Evolutionary conservation across 345 rosid species (phyloP).

Genomic region (Ceriops decandra): DNA sequence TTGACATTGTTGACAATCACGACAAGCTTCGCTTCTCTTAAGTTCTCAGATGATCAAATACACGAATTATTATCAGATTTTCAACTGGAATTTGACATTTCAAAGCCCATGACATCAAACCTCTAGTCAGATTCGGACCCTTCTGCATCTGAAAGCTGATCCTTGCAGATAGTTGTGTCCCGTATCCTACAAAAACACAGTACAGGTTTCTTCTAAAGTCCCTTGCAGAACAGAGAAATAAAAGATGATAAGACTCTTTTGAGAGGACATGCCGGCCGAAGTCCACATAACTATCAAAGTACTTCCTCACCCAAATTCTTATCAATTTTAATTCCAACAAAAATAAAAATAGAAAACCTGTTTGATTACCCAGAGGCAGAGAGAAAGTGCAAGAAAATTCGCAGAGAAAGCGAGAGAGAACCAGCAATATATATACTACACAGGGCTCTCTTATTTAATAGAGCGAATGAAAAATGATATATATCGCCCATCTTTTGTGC

Average conservation of each 20-base stretch:
- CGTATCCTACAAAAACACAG: background rate
- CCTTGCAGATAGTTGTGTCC: conserved; percentile 18
- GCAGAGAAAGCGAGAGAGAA: conserved; percentile 24
- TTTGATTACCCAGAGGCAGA: conserved; percentile 30
- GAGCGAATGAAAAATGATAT: conserved; percentile 22
- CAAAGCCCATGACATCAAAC: conserved; percentile 16
- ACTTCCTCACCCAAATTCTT: conserved; percentile 15
- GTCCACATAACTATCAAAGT: background rate
- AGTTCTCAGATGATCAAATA: background rate
- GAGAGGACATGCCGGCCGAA: conserved; percentile 8
- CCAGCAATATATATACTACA: conserved; percentile 4
- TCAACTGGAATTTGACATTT: conserved; percentile 35
- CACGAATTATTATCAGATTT: conserved; percentile 18
- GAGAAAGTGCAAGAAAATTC: conserved; percentile 32
- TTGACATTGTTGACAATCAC: conserved; percentile 5
- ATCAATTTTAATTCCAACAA: background rate
- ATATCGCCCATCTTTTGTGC: conserved; percentile 20
- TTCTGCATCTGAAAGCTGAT: conserved; percentile 7
- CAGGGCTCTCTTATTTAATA: conserved; percentile 14
- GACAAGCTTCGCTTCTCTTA: conserved; percentile 13
- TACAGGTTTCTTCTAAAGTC: background rate
- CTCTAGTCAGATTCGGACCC: background rate
- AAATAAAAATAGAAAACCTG: conserved; percentile 4
- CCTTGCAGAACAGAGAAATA: conserved; percentile 20
- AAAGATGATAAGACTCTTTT: background rate